Percentiles rank a stretch among this genome's conserved stretches.
phyloP scores from a whole-genome alignment of 805 yeast species.

The Isabelozyma pseudorhagii region DNA sequence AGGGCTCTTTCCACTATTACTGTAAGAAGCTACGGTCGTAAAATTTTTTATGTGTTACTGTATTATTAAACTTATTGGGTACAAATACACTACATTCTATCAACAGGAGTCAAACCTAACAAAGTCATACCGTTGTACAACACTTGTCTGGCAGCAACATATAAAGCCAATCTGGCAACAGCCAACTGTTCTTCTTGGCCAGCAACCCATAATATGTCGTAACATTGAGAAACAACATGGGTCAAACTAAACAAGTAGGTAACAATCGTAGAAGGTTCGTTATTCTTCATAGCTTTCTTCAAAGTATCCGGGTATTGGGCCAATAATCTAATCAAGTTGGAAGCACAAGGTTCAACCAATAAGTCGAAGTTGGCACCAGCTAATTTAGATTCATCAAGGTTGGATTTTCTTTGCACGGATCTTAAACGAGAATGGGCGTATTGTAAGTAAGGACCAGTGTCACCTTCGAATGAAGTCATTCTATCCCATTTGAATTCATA shows the following conservation, averaged over 20 bases:
- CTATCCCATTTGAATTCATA: conserved; percentile 97
- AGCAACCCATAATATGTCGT: conserved; percentile 93
- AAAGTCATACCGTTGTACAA: conserved; percentile 84
- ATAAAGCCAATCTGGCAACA: conserved; percentile 86
- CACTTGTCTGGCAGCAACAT: conserved; percentile 85
- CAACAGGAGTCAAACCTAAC: conserved; percentile 96
- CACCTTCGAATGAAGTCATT: conserved; percentile 98
- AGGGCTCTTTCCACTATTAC: too few relatives aligned
- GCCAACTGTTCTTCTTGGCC: conserved; percentile 90
- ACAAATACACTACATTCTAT: conserved; percentile 71
- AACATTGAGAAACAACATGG: conserved; percentile 94
- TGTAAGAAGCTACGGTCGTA: too few relatives aligned
- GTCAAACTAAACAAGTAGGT: conserved; percentile 90
- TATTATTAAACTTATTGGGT: background rate
- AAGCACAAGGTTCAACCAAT: conserved; percentile 70
- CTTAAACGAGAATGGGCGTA: conserved; percentile 97
- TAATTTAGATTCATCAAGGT: conserved; percentile 38
- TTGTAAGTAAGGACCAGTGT: conserved; percentile 97
- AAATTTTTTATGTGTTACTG: too few relatives aligned
- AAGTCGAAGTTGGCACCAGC: conserved; percentile 54
- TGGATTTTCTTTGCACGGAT: conserved; percentile 87
- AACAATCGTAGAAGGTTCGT: conserved; percentile 91
- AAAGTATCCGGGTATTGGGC: conserved; percentile 91
- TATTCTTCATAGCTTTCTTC: conserved; percentile 75
- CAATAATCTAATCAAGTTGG: conserved; percentile 67